Evolutionary conservation across 352 stramenopile species (phyloP).

Genomic region (Phytophthora boehmeriae): DNA sequence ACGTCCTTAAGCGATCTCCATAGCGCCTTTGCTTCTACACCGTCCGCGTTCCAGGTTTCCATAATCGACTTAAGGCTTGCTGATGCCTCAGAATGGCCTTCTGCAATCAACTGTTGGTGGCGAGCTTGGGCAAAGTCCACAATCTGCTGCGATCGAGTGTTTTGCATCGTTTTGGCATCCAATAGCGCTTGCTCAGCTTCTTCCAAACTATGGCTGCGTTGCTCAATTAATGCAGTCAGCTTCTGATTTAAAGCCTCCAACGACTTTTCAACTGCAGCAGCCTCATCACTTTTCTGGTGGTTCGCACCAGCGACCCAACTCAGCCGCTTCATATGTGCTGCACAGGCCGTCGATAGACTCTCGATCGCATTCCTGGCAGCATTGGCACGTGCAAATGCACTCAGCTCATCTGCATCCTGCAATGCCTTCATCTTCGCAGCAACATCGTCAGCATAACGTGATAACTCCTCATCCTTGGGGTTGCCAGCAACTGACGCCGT

Average conservation of each 20-base stretch:
- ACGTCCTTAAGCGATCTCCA: conserved; percentile 34
- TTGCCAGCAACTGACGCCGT: conserved; percentile 24
- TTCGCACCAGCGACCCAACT: conserved; percentile 33
- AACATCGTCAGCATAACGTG: conserved; percentile 30
- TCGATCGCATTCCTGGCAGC: conserved; percentile 51
- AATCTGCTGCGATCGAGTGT: conserved; percentile 38
- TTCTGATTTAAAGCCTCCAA: conserved; percentile 36
- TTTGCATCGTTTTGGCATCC: conserved; percentile 33
- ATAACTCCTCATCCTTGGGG: conserved; percentile 21
- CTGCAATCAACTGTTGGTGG: conserved; percentile 30
- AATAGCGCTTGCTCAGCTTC: conserved; percentile 26
- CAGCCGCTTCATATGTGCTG: conserved; percentile 44
- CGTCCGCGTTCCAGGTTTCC: conserved; percentile 42
- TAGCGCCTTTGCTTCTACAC: conserved; percentile 40
- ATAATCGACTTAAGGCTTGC: conserved; percentile 38
- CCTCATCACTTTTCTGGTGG: conserved; percentile 19
- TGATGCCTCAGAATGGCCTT: conserved; percentile 37
- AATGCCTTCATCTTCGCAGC: conserved; percentile 25
- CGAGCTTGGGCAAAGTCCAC: conserved; percentile 38
- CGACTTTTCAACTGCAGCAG: conserved; percentile 17
- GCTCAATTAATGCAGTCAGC: conserved; percentile 19
- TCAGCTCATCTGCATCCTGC: conserved; percentile 17
- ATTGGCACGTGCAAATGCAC: conserved; percentile 36
- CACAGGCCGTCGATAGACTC: conserved; percentile 44
- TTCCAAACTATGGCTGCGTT: conserved; percentile 28